These are phyloP conservation scores for Candida coquimbonensis DNA, from an alignment of 805 yeast genomes.

Conservation along the genomic window DNA sequence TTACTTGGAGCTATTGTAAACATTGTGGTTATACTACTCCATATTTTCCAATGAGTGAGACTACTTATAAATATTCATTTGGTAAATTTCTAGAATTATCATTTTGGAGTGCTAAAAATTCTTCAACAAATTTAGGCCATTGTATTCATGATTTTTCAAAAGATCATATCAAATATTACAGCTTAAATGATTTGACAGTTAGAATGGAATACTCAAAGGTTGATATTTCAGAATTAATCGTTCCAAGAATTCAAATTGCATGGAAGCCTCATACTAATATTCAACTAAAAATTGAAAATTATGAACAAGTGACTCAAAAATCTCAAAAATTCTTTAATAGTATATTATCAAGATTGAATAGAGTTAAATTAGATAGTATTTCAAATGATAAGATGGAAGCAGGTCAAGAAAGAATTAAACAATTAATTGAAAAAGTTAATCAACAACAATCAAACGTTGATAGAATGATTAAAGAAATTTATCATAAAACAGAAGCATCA, in stretches of 20 bases:
- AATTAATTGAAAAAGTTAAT: slow-evolving; percentile 45
- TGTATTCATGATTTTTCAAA: slow-evolving; percentile 79
- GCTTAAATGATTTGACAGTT: slow-evolving; percentile 70
- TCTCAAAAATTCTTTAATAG: slow-evolving; percentile 63
- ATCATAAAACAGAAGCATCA: slow-evolving; percentile 48
- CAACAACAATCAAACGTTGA: slow-evolving; percentile 43
- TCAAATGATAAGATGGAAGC: slow-evolving; percentile 64
- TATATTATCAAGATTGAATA: slow-evolving; percentile 56
- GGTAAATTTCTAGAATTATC: slow-evolving; percentile 87
- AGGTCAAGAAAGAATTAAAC: slow-evolving; percentile 53
- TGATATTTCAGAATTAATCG: slow-evolving; percentile 69
- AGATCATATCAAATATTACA: slow-evolving; percentile 79
- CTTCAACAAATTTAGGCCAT: slow-evolving; percentile 49
- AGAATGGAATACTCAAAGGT: slow-evolving; percentile 71
- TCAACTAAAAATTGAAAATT: slow-evolving; percentile 57
- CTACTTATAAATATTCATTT: slow-evolving; percentile 84
- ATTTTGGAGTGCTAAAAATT: slow-evolving; percentile 61
- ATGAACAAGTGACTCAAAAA: slow-evolving; percentile 44
- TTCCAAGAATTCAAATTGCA: slow-evolving; percentile 63
- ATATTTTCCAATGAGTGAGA: slow-evolving; percentile 72
- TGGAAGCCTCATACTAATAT: slow-evolving; percentile 73
- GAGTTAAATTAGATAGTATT: slow-evolving; percentile 72
- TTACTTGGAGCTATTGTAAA: slow-evolving; percentile 91
- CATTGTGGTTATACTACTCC: slow-evolving; percentile 72
- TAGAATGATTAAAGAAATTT: slow-evolving; percentile 42